These are phyloP conservation scores for Moringa oleifera DNA, from an alignment of 345 rosid genomes.

Conservation along the genomic window DNA sequence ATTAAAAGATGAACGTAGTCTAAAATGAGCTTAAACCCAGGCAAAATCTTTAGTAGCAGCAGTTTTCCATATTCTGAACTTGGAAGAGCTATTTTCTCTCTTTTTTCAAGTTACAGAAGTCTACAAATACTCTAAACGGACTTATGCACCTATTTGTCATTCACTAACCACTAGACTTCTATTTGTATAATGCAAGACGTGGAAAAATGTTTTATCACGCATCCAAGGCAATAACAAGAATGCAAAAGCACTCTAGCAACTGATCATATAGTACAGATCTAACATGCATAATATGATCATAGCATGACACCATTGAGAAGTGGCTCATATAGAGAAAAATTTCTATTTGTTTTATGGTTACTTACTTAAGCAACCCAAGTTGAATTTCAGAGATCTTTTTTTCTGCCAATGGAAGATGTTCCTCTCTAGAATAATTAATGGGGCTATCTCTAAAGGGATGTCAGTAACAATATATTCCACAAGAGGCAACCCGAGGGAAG, in stretches of 20 bases:
- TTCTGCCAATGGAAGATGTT: neutral
- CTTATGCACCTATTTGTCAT: too few species aligned
- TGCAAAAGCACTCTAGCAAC: too few species aligned
- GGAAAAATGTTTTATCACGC: too few species aligned
- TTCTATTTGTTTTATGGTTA: too few species aligned
- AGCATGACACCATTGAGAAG: neutral
- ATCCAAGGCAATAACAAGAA: too few species aligned
- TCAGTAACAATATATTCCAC: constrained; percentile 48
- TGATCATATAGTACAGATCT: too few species aligned
- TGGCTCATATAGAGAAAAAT: too few species aligned
- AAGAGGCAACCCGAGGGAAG: constrained; percentile 72
- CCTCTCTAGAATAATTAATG: neutral
- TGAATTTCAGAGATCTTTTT: neutral
- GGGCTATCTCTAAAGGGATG: constrained; percentile 35
- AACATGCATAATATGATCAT: neutral
- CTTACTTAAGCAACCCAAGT: neutral
- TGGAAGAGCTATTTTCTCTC: neutral
- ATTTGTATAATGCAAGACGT: too few species aligned
- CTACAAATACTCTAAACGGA: too few species aligned
- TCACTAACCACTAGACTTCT: too few species aligned
- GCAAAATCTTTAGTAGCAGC: neutral
- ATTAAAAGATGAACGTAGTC: neutral
- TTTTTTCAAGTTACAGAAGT: too few species aligned
- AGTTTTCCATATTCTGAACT: neutral
- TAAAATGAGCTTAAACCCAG: neutral